Conservation (phyloP, 1,139 yeast species). For the Williopsis jadinii region DNA sequence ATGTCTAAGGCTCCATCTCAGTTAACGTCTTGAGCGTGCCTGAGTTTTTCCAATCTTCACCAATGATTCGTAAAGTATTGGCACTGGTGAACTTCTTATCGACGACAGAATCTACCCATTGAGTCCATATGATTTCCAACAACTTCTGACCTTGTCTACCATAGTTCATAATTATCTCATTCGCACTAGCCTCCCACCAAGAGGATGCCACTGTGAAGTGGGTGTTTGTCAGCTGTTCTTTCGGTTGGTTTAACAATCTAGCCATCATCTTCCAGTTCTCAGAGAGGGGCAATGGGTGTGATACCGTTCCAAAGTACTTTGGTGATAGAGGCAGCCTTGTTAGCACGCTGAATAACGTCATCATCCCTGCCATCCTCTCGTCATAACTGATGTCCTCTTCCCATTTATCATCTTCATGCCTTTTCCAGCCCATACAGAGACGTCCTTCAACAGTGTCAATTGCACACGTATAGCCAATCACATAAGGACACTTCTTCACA, state of each 20-base stretch:
- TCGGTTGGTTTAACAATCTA: conserved; percentile 54
- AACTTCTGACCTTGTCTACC: conserved; percentile 69
- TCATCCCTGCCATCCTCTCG: conserved; percentile 82
- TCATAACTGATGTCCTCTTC: conserved; percentile 71
- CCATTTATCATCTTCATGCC: conserved; percentile 57
- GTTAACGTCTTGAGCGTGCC: conserved; percentile 43
- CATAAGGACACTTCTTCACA: conserved; percentile 83
- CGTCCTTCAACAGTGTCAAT: conserved; percentile 84
- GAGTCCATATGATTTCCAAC: conserved; percentile 35
- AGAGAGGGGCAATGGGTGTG: conserved; percentile 47
- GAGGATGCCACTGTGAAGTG: conserved; percentile 69
- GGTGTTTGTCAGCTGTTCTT: conserved; percentile 46
- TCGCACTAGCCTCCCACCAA: conserved; percentile 91
- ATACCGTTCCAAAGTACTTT: conserved; percentile 22
- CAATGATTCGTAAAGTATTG: conserved; percentile 62
- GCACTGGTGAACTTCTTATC: conserved; percentile 64
- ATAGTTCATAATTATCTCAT: conserved; percentile 45
- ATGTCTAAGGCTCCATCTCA: conserved; percentile 35
- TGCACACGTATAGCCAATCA: conserved; percentile 71
- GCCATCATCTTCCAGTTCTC: conserved; percentile 68
- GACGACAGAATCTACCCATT: conserved; percentile 45
- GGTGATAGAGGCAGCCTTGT: conserved; percentile 34
- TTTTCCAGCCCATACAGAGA: conserved; percentile 79
- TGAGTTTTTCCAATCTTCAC: conserved; percentile 62
- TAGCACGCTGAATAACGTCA: conserved; percentile 73